Percentiles rank a stretch among this genome's conserved stretches.
Evolutionary conservation across 1,139 yeast species (phyloP).

Genomic region (Arxiozyma slooffiae): DNA sequence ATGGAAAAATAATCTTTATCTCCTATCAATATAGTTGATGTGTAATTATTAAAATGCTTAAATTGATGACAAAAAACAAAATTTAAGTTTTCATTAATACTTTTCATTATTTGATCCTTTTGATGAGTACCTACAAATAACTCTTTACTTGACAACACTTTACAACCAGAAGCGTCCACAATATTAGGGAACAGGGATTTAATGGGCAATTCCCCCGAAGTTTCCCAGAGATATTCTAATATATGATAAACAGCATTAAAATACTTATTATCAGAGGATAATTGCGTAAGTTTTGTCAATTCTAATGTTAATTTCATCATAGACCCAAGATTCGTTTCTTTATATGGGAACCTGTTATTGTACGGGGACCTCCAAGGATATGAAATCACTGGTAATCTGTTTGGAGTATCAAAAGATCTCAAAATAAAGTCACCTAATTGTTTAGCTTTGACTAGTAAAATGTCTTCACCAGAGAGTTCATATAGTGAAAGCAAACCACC

Average conservation of each 20-base stretch:
- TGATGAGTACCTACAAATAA: constrained; percentile 28
- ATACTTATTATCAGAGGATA: constrained; percentile 50
- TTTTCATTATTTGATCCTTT: constrained; percentile 29
- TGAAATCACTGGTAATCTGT: constrained; percentile 57
- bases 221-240: constrained; percentile 33
- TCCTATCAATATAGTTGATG: constrained; percentile 5
- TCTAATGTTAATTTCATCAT: constrained; percentile 62
- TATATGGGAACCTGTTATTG: constrained; percentile 40
- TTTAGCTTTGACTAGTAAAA: constrained; percentile 47
- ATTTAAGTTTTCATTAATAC: constrained; percentile 25
- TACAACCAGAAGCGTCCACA: constrained; percentile 45
- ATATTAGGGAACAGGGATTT: constrained; percentile 37
- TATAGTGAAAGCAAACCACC: constrained; percentile 68
- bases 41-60: constrained; percentile 15
- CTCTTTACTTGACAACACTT: constrained; percentile 24
- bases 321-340: constrained; percentile 49
- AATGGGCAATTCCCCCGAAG: constrained; percentile 29
- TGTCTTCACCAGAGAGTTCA: constrained; percentile 49
- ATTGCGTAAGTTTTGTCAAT: constrained; percentile 54
- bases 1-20: constrained; percentile 34
- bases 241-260: constrained; percentile 39
- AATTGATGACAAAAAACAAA: constrained; percentile 27
- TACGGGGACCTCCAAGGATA: constrained; percentile 47
- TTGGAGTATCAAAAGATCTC: constrained; percentile 62
- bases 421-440: constrained; percentile 58